phyloP scores from a whole-genome alignment of 2,329 filamentous ascomycete genomes.

The Beauveria varroae region DNA sequence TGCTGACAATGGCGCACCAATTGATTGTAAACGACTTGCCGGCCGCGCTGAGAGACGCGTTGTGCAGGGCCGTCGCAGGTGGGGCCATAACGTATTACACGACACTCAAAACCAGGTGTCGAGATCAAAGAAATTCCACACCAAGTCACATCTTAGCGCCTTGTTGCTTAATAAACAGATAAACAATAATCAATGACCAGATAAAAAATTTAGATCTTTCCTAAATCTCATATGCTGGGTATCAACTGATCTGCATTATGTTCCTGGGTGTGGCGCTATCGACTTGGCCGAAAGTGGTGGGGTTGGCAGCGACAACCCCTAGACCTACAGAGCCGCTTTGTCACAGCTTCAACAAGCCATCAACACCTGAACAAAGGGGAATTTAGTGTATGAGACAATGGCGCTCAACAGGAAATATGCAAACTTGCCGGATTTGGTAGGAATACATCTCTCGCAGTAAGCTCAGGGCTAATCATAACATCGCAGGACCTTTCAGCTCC shows the following conservation, averaged over 20 bases:
- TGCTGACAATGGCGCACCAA: not conserved
- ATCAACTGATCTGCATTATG: not conserved
- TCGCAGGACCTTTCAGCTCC: constrained; percentile 70
- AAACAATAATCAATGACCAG: no score
- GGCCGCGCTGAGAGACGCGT: constrained; percentile 1
- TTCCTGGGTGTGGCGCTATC: no score
- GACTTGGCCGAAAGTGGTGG: not conserved
- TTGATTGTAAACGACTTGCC: not conserved
- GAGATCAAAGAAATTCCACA: no score
- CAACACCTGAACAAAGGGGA: not conserved
- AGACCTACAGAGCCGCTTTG: not conserved
- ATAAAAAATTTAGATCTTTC: no score
- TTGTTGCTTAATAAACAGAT: no score
- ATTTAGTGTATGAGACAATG: constrained; percentile 38
- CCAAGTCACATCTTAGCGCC: no score
- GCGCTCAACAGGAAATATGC: constrained; percentile 76
- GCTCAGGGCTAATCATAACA: constrained; percentile 29
- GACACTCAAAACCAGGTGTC: not conserved
- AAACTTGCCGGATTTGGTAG: constrained; percentile 69
- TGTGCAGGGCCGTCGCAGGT: not conserved
- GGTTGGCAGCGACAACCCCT: not conserved
- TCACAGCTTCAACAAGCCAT: not conserved
- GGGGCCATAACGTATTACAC: not conserved
- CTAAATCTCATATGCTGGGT: no score
- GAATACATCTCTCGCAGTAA: constrained; percentile 16